Percentiles rank a stretch among this genome's conserved stretches.
Evolutionary conservation across 2,329 filamentous ascomycete species (phyloP).

Genomic region (Beauveria rudraprayagi): DNA sequence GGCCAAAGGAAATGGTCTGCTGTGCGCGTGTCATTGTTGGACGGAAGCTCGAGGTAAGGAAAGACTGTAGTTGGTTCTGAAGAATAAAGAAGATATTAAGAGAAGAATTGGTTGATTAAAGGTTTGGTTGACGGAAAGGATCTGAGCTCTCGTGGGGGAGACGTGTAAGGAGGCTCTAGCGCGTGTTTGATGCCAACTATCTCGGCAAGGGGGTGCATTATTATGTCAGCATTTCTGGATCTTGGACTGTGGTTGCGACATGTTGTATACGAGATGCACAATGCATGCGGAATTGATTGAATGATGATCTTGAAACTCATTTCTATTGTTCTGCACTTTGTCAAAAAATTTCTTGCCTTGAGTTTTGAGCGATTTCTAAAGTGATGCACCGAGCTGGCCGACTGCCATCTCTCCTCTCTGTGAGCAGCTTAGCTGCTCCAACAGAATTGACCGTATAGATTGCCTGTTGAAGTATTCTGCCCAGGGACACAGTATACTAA

Average conservation of each 20-base stretch:
- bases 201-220: conserved; percentile 10
- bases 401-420: too few relatives aligned
- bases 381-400: too few relatives aligned
- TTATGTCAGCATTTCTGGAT: conserved; percentile 8
- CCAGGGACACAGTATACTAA: too few relatives aligned
- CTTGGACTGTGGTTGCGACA: not conserved
- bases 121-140: not conserved
- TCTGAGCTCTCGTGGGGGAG: not conserved
- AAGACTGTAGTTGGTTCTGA: conserved; percentile 10
- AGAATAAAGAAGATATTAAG: not conserved
- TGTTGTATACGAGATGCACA: not conserved
- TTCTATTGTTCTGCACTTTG: not conserved
- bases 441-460: too few relatives aligned
- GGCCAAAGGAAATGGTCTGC: conserved; percentile 81
- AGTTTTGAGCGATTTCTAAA: too few relatives aligned
- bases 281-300: not conserved
- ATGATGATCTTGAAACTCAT: too few relatives aligned
- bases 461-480: too few relatives aligned
- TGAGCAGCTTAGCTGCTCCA: too few relatives aligned
- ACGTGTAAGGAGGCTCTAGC: conserved; percentile 12
- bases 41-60: not conserved
- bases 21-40: conserved; percentile 83
- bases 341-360: too few relatives aligned
- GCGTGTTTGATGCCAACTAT: conserved; percentile 8
- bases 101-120: not conserved